These are phyloP conservation scores for Argentina anserina DNA, from an alignment of 306 rosid species.

Conservation along the genomic window DNA sequence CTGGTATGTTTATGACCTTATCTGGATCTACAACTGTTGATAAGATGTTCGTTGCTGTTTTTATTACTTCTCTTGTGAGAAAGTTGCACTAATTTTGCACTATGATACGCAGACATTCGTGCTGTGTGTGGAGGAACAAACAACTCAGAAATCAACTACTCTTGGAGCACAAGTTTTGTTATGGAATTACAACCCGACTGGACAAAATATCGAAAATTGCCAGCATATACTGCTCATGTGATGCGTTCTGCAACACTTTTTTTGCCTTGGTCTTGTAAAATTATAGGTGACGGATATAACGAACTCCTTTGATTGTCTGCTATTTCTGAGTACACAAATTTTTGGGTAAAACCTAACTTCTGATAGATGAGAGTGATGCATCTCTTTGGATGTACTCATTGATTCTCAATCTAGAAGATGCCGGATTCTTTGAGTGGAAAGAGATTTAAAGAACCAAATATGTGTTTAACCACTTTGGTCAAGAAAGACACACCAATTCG, in stretches of 20 bases:
- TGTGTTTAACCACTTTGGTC: constrained; percentile 49
- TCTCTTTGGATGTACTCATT: constrained; percentile 22
- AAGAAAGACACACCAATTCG: constrained; percentile 35
- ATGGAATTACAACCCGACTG: constrained; percentile 86
- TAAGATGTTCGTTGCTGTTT: neutral
- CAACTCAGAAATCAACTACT: constrained; percentile 27
- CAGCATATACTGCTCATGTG: constrained; percentile 65
- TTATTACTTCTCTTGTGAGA: neutral
- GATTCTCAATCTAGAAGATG: constrained; percentile 40
- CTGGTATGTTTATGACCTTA: constrained; percentile 38
- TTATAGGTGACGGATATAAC: constrained; percentile 71
- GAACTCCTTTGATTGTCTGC: constrained; percentile 48
- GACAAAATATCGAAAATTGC: constrained; percentile 63
- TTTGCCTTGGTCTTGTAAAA: constrained; percentile 90
- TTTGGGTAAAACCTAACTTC: constrained; percentile 25
- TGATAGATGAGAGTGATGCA: constrained; percentile 23
- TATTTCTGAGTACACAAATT: constrained; percentile 18
- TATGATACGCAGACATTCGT: constrained; percentile 40
- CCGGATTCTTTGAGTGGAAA: constrained; percentile 60
- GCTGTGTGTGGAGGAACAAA: constrained; percentile 53
- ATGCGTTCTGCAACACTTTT: constrained; percentile 71
- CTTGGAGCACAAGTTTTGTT: constrained; percentile 48
- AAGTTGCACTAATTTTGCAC: neutral
- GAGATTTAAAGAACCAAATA: constrained; percentile 45
- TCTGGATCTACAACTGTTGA: neutral